Conservation (phyloP, 2,329 filamentous ascomycete genomes). For the Uncinocarpus reesii region DNA sequence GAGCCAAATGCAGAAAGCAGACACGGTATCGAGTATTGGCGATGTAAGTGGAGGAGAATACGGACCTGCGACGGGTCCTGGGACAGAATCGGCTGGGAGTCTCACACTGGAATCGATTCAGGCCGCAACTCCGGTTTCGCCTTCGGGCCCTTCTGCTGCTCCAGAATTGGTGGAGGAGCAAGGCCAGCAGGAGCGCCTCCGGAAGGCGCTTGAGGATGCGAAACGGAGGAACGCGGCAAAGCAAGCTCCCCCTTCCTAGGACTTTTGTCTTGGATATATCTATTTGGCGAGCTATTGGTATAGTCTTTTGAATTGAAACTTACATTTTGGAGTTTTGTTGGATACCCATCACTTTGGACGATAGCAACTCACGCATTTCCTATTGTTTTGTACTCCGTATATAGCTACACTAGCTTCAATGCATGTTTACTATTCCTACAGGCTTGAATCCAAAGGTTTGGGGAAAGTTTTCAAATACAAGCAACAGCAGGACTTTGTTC, state of each 20-base stretch:
- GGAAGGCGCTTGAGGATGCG: slow-evolving; percentile 43
- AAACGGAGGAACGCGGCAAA: slow-evolving; percentile 44
- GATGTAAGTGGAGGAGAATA: neutral
- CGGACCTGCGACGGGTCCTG: neutral
- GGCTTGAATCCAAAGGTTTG: no score
- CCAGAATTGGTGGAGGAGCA: slow-evolving; percentile 28
- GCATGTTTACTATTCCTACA: no score
- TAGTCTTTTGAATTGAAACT: neutral
- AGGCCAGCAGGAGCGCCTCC: slow-evolving; percentile 40
- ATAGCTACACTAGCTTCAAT: no score
- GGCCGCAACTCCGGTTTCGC: neutral
- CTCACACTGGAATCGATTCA: neutral
- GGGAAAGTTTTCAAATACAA: no score
- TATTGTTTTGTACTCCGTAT: no score
- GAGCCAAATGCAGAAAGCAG: slow-evolving; percentile 24
- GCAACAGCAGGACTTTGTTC: no score
- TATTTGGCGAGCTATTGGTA: neutral
- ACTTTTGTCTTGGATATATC: neutral
- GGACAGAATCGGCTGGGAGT: neutral
- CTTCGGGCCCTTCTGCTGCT: neutral
- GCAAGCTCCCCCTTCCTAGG: neutral
- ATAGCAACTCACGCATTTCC: no score
- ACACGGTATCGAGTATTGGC: slow-evolving; percentile 5
- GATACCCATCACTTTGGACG: no score
- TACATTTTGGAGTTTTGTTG: no score